Conservation (phyloP, 495 filamentous ascomycete species). For the Aspergillus olivimuriae region DNA sequence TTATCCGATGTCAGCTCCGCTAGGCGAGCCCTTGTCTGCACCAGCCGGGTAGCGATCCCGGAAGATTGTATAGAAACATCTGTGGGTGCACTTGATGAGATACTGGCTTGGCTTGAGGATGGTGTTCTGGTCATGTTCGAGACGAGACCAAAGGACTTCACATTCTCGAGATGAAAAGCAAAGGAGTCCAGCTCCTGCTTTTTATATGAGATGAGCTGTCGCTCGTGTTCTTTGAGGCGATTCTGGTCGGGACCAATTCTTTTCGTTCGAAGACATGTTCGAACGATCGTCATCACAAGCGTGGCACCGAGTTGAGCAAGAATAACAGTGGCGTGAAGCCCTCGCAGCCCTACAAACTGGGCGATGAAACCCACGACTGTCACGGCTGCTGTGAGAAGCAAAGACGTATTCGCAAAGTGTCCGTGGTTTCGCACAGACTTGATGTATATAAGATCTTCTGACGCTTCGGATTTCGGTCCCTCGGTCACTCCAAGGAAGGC, state of each 20-base stretch:
- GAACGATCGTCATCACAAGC: slow-evolving; percentile 39
- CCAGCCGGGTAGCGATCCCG: slow-evolving; percentile 8
- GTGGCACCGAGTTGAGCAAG: slow-evolving; percentile 40
- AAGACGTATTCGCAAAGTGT: background rate
- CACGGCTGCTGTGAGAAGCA: slow-evolving; percentile 16
- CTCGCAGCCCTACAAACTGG: slow-evolving; percentile 46
- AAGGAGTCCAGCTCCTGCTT: slow-evolving; percentile 44
- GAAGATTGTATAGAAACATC: background rate
- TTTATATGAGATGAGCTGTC: slow-evolving; percentile 18
- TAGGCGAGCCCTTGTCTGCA: slow-evolving; percentile 23
- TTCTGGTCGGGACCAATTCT: slow-evolving; percentile 29
- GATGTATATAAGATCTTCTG: slow-evolving; percentile 21
- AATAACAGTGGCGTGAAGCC: slow-evolving; percentile 43
- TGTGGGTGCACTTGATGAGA: slow-evolving; percentile 5
- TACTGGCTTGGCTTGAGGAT: slow-evolving; percentile 6
- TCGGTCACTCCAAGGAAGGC: slow-evolving; percentile 30
- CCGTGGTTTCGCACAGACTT: slow-evolving; percentile 24
- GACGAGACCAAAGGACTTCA: slow-evolving; percentile 20
- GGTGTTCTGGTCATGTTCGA: slow-evolving; percentile 1
- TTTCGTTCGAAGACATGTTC: slow-evolving; percentile 41
- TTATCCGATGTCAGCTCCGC: slow-evolving; percentile 20
- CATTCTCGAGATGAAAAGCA: slow-evolving; percentile 27
- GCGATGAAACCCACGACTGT: slow-evolving; percentile 42
- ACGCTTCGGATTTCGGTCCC: slow-evolving; percentile 10
- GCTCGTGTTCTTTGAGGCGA: slow-evolving; percentile 16